Evolutionary conservation across 2,329 filamentous ascomycete genomes (phyloP), one percentile per base, ranked within the genome.

Genomic region (Allantophomopsis lycopodina): DNA sequence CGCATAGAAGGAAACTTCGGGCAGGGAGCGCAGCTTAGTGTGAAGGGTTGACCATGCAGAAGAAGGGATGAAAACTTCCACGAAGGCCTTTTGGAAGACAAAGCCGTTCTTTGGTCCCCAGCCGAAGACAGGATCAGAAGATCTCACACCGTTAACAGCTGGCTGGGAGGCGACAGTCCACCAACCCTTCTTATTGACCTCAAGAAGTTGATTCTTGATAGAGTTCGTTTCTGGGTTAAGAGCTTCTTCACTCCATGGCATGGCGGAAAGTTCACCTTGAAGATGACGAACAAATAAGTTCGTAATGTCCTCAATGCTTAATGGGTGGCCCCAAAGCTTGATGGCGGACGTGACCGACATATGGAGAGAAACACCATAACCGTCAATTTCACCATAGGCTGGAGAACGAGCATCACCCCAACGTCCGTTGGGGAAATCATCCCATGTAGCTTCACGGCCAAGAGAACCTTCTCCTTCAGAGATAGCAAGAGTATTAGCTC

Each of bases 141-240:
- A 93, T 30, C 72, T 73, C 15, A 88, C 63, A 33, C 88, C 87
- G 55, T 95, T 94, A 42, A 95, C 86, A 13, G 89, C 85, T 4
- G 91, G 91, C 56, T 98, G 91, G 4, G 85, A 94, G 4, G 91
- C 91, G 4, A 98, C 80, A 2, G 88, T 95, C 88, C 88, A 95
- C 84, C 88, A 95, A 41, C 88, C 87, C 49, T 78, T 76, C 44
- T 65, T 61, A 59, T 94, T 95, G 43, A 98, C 68, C 32, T 66
- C 65, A 20, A 91, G 62, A 1, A 98, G 74, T 46, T 86, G 73
- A 1, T 76, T 62, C 44, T 79, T 78, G 58, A 98, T 98, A 1
- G 79, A 77, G 20, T 73, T 73, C 3, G 87, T 94, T 62, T 98
- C 91, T 14, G 84, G 71, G 43, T 81, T 80, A 37, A 94, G 71